Base-by-base conservation (phyloP, 2,329 filamentous ascomycete genomes). In the Sporothrix protearum region DNA sequence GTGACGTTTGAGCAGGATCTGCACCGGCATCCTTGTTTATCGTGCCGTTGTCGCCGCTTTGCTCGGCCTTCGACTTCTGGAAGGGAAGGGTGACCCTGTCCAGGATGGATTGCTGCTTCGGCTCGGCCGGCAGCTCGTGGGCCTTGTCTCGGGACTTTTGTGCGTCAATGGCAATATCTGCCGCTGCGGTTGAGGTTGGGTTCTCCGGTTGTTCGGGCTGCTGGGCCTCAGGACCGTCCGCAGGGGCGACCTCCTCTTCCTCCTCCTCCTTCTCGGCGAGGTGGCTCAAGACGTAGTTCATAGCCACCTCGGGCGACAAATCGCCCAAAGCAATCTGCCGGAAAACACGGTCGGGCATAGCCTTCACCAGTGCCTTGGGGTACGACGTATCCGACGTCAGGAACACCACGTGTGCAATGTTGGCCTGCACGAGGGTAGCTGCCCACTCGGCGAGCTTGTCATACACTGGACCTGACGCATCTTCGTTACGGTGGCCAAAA, bases 341-440 rank as follows among this genome's bases (percentile, higher is more conserved):
- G 84, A 98, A 97, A 14, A 97, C 91, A 33, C 96, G 89, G 77
- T 97, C 95, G 0, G 96, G 96, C 25, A 99, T 85, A 0, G 93
- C 92, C 78, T 93, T 96, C 72, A 92, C 90, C 1, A 98, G 84
- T 0, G 92, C 91, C 79, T 98, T 98, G 67, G 92, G 91, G 80
- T 93, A 97, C 0, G 93, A 92, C 0, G 93, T 88, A 75, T 98
- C 95, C 71, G 91, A 93, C 0, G 95, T 97, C 49, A 99, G 84
- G 84, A 98, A 97, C 71, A 99, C 90, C 71, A 98, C 94, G 79
- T 98, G 96, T 0, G 95, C 95, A 57, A 97, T 86, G 75, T 97
- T 97, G 69, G 91, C 90, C 61, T 93, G 92, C 0, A 96, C 94
- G 36, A 97, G 83, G 1, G 89, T 85, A 3, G 96, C 94, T 1